phyloP scores from a whole-genome alignment of 257 asterid genomes.

The Ilex asprella region DNA sequence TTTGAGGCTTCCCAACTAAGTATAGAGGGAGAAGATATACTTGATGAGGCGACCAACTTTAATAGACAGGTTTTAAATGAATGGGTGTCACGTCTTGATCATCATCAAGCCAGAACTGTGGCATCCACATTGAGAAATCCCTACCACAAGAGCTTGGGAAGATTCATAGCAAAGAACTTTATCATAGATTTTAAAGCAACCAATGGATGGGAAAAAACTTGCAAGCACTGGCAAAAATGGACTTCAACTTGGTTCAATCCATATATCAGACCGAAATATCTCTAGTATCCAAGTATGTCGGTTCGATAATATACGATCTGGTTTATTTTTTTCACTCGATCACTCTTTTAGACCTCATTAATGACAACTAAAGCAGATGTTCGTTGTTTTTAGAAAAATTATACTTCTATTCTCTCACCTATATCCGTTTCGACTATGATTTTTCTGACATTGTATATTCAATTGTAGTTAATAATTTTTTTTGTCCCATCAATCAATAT shows the following conservation, averaged over 20 bases:
- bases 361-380: too few relatives aligned
- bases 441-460: too few relatives aligned
- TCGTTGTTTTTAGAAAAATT: too few relatives aligned
- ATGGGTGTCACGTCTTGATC: background rate
- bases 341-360: too few relatives aligned
- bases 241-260: slow-evolving; percentile 11
- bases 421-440: too few relatives aligned
- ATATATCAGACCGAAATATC: slow-evolving; percentile 23
- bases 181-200: slow-evolving; percentile 1
- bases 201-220: slow-evolving; percentile 21
- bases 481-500: too few relatives aligned
- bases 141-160: slow-evolving; percentile 31
- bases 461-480: too few relatives aligned
- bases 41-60: slow-evolving; percentile 22
- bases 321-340: too few relatives aligned
- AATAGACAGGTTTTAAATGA: slow-evolving; percentile 13
- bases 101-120: slow-evolving; percentile 3
- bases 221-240: slow-evolving; percentile 26
- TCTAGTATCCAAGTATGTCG: slow-evolving; percentile 31
- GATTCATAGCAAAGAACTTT: slow-evolving; percentile 8
- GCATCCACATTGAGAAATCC: slow-evolving; percentile 30
- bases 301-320: too few relatives aligned
- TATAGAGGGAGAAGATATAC: slow-evolving; percentile 6
- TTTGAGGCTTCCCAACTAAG: slow-evolving; percentile 13
- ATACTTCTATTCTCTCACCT: too few relatives aligned